Evolutionary conservation across 306 rosid species (phyloP).

Genomic region (Citrullus amarus): DNA sequence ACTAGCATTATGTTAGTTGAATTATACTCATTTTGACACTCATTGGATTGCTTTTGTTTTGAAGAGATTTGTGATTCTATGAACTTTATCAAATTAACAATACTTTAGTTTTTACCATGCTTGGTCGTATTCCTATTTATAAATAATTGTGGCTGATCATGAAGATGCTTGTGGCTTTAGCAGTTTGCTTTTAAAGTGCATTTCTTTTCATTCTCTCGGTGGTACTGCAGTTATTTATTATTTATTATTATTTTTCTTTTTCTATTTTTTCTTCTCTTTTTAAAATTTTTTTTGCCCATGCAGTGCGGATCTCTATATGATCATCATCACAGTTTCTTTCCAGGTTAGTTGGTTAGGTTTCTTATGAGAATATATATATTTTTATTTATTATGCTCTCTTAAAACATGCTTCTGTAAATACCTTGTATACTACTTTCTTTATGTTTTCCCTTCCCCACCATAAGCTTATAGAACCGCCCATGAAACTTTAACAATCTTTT

Average conservation of each 20-base stretch:
- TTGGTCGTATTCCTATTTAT: not conserved
- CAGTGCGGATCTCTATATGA: constrained; percentile 50
- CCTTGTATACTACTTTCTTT: not conserved
- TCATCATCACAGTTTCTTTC: constrained; percentile 32
- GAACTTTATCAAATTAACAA: not conserved
- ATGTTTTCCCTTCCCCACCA: not conserved
- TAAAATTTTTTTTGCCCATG: not conserved
- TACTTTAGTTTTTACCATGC: not conserved
- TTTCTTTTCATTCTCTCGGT: not conserved
- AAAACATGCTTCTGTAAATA: not conserved
- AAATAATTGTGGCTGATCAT: not conserved
- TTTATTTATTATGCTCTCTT: not conserved
- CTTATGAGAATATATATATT: not conserved
- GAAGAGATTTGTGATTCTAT: not conserved
- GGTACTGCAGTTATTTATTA: not conserved
- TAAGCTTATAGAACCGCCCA: not conserved
- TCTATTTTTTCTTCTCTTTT: too few relatives aligned
- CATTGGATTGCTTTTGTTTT: not conserved
- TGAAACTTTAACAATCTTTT: not conserved
- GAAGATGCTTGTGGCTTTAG: not conserved
- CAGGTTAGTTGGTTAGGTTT: constrained; percentile 32
- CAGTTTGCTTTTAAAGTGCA: not conserved
- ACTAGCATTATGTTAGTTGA: too few relatives aligned
- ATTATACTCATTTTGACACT: not conserved
- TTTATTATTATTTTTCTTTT: not conserved